Evolutionary conservation across 1,139 yeast species (phyloP), one percentile per base, ranked within the genome.

Genomic region (Sugiyamaella novakii): DNA sequence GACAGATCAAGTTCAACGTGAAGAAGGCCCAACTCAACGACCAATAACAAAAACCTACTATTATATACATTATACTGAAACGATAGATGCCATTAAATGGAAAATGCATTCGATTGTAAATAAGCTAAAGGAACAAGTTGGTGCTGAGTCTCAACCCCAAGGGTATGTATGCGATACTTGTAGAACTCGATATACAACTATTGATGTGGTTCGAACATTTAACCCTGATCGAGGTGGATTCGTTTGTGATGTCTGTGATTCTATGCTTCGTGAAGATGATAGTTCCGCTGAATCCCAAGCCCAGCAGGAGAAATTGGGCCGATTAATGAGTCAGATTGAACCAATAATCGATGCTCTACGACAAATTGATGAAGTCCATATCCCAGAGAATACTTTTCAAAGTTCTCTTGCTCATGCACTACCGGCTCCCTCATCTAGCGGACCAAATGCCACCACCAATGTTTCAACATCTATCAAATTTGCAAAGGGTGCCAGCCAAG

Each of bases 71-170:
- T 82, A 80, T 64, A 88, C 97, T 1, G 96, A 89, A 64, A 95
- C 98, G 1, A 87, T 94, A 41, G 98, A 92, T 69, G 82, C 97
- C 12, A 83, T 92, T 64, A 92, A 94, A 68, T 94, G 97, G 98
- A 89, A 91, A 64, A 87, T 92, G 54, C 97, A 92, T 65, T 79
- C 87, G 38, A 77, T 94, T 35, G 98, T 88, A 11, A 84, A 83
- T 58, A 69, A 76, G 51, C 75, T 91, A 51, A 87, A 87, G 64
- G 87, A 85, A 56, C 95, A 89, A 63, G 79, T 92, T 73, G 83
- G 81, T 36, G 71, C 63, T 35, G 87, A 84, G 61, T 84, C 92
- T 18, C 92, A 88, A 57, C 95, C 98, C 1, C 96, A 91, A 61
- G 98, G 98, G 1, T 92, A 87, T 64, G 77, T 87, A 45, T 92